Evolutionary conservation across 805 yeast genomes (phyloP), one percentile per base, ranked within the genome.

Genomic region (Candida morakotiae): DNA sequence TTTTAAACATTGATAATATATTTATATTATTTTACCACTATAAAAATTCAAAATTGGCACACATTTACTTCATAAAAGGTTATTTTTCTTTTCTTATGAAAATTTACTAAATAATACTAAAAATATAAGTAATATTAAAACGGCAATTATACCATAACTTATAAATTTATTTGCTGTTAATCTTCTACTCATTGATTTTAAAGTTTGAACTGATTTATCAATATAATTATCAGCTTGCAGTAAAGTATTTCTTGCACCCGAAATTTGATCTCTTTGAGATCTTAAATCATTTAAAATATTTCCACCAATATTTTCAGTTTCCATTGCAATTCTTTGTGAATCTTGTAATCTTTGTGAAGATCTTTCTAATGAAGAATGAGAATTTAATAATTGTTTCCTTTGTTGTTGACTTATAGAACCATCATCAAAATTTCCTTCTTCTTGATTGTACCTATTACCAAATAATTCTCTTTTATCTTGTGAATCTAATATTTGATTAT

Each of bases 221-320:
- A 93, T 96, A 53, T 89, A 87, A 1, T 83, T 79, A 56, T 93
- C 98, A 0, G 98, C 98, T 44, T 88, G 91, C 61, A 76, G 75
- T 35, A 93, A 67, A 0, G 95, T 86, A 50, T 83, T 85, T 58
- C 97, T 77, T 16, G 96, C 79, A 50, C 89, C 87, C 37, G 78
- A 67, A 30, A 93, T 76, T 53, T 94, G 97, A 53, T 93, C 98
- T 41, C 98, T 71, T 64, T 93, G 98, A 18, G 95, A 82, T 43
- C 96, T 73, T 47, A 93, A 67, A 56, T 91, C 96, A 50, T 79
- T 80, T 63, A 93, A 73, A 36, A 93, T 93, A 46, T 84, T 83
- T 10, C 96, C 87, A 1, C 98, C 98, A 35, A 93, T 79, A 22
- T 73, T 71, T 60, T 93, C 98, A 0, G 98, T 88, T 49, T 93